Base-by-base conservation (phyloP, 805 yeast species). In the Saturnispora silvae region DNA sequence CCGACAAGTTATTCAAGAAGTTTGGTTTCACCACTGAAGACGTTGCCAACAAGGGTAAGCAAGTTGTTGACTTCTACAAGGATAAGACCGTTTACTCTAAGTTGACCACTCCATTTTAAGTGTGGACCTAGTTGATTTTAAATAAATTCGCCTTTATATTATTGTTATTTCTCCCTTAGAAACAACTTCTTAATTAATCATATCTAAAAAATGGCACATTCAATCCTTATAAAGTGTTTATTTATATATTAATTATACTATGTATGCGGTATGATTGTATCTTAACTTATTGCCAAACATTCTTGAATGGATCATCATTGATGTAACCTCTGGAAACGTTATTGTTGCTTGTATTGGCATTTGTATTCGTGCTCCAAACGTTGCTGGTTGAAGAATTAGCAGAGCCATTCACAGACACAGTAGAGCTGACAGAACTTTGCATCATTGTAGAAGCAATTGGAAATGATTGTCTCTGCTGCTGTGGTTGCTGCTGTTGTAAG, bases 11-110 rank as follows among this genome's bases (percentile, higher is more conserved):
- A 45, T 92, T 77, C 79, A 75, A 83, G 64, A 67, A 56, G 68
- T 83, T 89, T 52, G 95, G 74, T 49, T 92, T 92, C 72, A 86
- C 94, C 40, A 80, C 89, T 45, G 96, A 84, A 61, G 96, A 95
- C 49, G 70, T 92, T 61, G 89, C 94, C 53, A 68, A 74, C 54
- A 84, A 87, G 65, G 96, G 86, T 48, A 64, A 67, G 49, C 77
- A 79, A 69, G 79, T 87, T 45, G 66, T 82, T 53, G 72, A 75
- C 46, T 85, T 75, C 73, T 92, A 80, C 79, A 71, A 83, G 74
- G 94, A 86, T 56, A 64, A 69, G 56, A 57, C 68, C 40, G 63
- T 83, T 40, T 59, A 65, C 40, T 81, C 94, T 52, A 96, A 94
- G 61, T 70, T 85, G 61, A 74, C 69, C 67, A 68, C 64, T 54